These are phyloP conservation scores for Pleodorina starrii DNA, from an alignment of 139 green algal species.

Conservation along the genomic window DNA sequence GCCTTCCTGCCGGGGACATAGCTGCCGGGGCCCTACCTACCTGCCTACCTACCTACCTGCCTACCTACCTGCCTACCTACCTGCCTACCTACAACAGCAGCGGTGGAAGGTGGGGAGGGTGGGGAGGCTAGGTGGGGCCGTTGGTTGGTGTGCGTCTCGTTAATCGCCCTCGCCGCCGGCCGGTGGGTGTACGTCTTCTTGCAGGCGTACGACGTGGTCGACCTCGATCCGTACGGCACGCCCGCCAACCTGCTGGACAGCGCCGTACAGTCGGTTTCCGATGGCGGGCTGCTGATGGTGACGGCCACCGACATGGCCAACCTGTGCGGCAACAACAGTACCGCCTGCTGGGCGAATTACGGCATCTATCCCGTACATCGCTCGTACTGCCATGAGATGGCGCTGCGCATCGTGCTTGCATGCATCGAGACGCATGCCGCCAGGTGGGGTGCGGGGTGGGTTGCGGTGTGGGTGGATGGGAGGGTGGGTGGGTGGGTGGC, in stretches of 20 bases:
- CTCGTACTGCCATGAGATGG: slow-evolving; percentile 96
- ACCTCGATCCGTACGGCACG: slow-evolving; percentile 98
- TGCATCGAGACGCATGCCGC: slow-evolving; percentile 86
- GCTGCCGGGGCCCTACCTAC: too few species aligned
- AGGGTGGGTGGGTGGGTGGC: too few species aligned
- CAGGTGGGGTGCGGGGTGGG: too few species aligned
- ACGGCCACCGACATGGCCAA: slow-evolving; percentile 99
- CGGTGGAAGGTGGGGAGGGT: too few species aligned
- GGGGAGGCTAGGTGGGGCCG: too few species aligned
- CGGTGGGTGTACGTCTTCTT: slow-evolving; percentile 27
- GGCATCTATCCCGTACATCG: slow-evolving; percentile 91
- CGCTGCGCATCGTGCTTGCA: slow-evolving; percentile 94
- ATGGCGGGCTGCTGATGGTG: slow-evolving; percentile 95
- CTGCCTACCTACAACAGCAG: too few species aligned
- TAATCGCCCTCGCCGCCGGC: too few species aligned
- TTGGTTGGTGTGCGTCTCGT: too few species aligned
- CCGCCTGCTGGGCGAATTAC: slow-evolving; percentile 95
- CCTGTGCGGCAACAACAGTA: slow-evolving; percentile 94
- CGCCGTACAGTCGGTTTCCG: slow-evolving; percentile 91
- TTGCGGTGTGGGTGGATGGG: too few species aligned
- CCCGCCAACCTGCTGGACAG: slow-evolving; percentile 92
- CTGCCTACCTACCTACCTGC: too few species aligned
- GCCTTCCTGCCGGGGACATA: too few species aligned
- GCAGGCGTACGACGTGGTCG: slow-evolving; percentile 90
- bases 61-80: too few species aligned